Conservation (phyloP, 352 stramenopile genomes). For the Globisporangium camurandrum region DNA sequence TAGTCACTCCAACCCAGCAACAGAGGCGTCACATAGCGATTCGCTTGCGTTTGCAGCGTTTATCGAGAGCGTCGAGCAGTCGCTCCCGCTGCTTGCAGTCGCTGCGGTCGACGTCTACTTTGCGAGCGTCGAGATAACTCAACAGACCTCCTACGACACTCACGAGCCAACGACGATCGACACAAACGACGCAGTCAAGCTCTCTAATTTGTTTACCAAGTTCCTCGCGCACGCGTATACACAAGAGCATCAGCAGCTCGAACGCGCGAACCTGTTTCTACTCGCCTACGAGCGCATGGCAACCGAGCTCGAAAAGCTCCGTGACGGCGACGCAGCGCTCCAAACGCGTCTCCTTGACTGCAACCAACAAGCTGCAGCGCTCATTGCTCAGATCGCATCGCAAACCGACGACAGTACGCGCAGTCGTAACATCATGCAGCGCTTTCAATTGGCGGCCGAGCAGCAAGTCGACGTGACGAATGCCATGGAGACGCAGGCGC, state of each 20-base stretch:
- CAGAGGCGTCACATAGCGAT: too few relatives aligned
- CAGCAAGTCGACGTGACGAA: conserved; percentile 60
- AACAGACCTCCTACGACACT: too few relatives aligned
- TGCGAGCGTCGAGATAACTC: conserved; percentile 1
- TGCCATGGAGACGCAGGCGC: conserved; percentile 46
- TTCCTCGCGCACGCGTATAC: conserved; percentile 15
- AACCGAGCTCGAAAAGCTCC: conserved; percentile 32
- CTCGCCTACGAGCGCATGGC: conserved; percentile 25
- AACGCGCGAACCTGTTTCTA: conserved; percentile 14
- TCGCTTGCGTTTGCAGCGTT: conserved; percentile 13
- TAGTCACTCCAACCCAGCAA: not conserved
- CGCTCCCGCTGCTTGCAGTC: conserved; percentile 13
- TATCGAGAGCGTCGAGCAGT: conserved; percentile 16
- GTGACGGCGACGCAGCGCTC: conserved; percentile 19
- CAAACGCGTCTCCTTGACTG: conserved; percentile 7
- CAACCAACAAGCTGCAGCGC: conserved; percentile 22
- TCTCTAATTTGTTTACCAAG: conserved; percentile 15
- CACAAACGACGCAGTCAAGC: conserved; percentile 5
- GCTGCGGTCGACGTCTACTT: conserved; percentile 22
- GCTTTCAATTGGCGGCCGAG: conserved; percentile 46
- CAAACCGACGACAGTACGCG: conserved; percentile 37
- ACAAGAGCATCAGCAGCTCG: conserved; percentile 4
- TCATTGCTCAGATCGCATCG: conserved; percentile 20
- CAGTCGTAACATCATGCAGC: conserved; percentile 48
- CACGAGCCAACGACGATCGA: too few relatives aligned